A percentile compares a stretch with the other conserved stretches of the same genome.
phyloP scores from a whole-genome alignment of 805 yeast genomes.

The Zygosaccharomyces gambellarensis region DNA sequence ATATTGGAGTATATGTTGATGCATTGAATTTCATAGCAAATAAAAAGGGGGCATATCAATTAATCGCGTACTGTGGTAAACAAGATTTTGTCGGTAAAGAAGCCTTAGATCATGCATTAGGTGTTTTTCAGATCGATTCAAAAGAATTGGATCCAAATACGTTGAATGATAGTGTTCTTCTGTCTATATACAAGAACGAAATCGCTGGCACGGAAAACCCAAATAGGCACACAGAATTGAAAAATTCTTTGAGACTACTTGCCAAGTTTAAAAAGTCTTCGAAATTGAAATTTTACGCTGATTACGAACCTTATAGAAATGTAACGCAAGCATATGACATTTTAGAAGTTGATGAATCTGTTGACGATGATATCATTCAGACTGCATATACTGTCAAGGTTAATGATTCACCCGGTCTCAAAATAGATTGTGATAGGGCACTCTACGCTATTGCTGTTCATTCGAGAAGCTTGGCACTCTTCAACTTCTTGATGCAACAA shows the following conservation, averaged over 20 bases:
- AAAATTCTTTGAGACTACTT: constrained; percentile 39
- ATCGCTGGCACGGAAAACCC: constrained; percentile 9
- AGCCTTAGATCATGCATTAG: constrained; percentile 41
- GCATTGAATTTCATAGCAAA: constrained; percentile 49
- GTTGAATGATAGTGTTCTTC: constrained; percentile 28
- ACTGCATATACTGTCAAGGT: constrained; percentile 68
- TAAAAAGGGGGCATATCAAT: constrained; percentile 42
- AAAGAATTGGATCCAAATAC: constrained; percentile 17
- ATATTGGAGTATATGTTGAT: constrained; percentile 52
- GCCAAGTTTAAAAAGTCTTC: constrained; percentile 39
- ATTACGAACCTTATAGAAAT: constrained; percentile 40
- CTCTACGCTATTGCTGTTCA: constrained; percentile 56
- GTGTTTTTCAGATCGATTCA: constrained; percentile 35
- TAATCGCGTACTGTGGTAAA: constrained; percentile 46
- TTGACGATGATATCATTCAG: constrained; percentile 65
- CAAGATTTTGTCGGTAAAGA: constrained; percentile 49
- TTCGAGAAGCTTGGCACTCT: constrained; percentile 52
- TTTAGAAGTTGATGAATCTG: constrained; percentile 47
- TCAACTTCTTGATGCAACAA: constrained; percentile 46
- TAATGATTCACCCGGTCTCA: constrained; percentile 46
- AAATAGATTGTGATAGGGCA: constrained; percentile 45
- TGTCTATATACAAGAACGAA: constrained; percentile 35
- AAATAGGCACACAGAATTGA: constrained; percentile 27
- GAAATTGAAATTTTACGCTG: constrained; percentile 36
- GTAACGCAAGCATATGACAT: constrained; percentile 49